A percentile compares a stretch with the other conserved stretches of the same genome.
phyloP scores from a whole-genome alignment of 768 basidiomycete genomes.

The Termitomyces sp. region DNA sequence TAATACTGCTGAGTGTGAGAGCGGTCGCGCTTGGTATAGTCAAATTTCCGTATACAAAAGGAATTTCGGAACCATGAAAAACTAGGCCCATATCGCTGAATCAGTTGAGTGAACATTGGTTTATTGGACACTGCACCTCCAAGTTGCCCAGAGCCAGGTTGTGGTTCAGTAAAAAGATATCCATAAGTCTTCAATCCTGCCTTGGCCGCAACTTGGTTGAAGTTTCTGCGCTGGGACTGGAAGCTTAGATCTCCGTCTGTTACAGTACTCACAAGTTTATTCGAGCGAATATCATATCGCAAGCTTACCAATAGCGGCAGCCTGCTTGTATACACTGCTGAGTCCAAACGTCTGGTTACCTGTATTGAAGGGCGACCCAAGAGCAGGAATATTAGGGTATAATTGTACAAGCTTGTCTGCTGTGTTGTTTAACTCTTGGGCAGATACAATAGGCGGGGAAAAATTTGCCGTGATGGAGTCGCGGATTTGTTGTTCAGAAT shows the following conservation, averaged over 20 bases:
- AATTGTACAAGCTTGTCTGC: constrained; percentile 24
- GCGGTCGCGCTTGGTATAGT: constrained; percentile 13
- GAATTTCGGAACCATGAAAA: constrained; percentile 24
- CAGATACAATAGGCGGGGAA: constrained; percentile 20
- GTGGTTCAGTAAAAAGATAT: constrained; percentile 34
- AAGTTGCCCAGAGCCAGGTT: constrained; percentile 7
- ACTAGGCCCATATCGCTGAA: constrained; percentile 13
- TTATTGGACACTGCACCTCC: constrained; percentile 5
- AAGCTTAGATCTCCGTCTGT: constrained; percentile 30
- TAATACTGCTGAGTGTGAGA: constrained; percentile 22
- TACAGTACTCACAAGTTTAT: neutral
- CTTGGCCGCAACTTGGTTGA: constrained; percentile 27
- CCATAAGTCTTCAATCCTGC: constrained; percentile 27
- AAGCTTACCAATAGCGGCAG: constrained; percentile 23
- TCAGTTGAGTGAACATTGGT: neutral
- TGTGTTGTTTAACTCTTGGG: constrained; percentile 10
- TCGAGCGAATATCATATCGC: neutral
- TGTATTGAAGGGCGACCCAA: constrained; percentile 40
- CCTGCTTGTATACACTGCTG: constrained; percentile 31
- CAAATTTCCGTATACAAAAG: constrained; percentile 24
- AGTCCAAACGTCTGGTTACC: constrained; percentile 40
- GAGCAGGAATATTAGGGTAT: constrained; percentile 36
- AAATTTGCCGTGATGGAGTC: constrained; percentile 17
- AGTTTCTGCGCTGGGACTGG: constrained; percentile 27
- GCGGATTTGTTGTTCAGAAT: constrained; percentile 19